Percentiles rank a stretch among this genome's conserved stretches.
Conservation (phyloP, 1,284 basidiomycete genomes). For the Moniliophthora roreri region DNA sequence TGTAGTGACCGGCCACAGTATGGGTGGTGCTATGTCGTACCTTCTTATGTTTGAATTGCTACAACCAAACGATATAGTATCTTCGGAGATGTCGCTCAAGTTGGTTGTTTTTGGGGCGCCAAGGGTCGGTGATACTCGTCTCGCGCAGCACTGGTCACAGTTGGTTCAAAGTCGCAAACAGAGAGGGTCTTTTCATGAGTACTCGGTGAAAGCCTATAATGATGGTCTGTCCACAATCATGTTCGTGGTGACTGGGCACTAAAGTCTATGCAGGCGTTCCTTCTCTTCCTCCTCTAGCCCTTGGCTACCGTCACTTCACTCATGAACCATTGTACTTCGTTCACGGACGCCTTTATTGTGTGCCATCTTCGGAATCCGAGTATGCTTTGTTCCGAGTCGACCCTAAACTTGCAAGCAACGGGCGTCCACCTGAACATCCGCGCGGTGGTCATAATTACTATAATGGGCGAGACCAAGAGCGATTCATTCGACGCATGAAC, state of each 20-base stretch:
- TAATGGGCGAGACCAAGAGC: constrained; percentile 50
- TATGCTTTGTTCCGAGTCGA: constrained; percentile 40
- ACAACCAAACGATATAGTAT: constrained; percentile 24
- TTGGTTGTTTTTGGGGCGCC: constrained; percentile 52
- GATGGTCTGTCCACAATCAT: constrained; percentile 39
- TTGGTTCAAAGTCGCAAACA: constrained; percentile 35
- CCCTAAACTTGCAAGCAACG: constrained; percentile 21
- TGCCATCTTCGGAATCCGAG: constrained; percentile 45
- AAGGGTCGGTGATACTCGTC: constrained; percentile 41
- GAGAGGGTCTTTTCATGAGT: constrained; percentile 39
- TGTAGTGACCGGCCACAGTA: constrained; percentile 49
- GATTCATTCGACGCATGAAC: constrained; percentile 36
- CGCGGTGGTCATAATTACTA: constrained; percentile 63
- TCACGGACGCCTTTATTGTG: constrained; percentile 42
- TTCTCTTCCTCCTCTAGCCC: constrained; percentile 42
- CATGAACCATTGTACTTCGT: constrained; percentile 45
- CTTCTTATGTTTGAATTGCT: constrained; percentile 48
- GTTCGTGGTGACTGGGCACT: background rate
- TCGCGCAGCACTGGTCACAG: constrained; percentile 42
- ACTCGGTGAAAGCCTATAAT: constrained; percentile 52
- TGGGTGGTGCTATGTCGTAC: constrained; percentile 49
- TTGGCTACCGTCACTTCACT: constrained; percentile 55
- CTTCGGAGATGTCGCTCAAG: constrained; percentile 30
- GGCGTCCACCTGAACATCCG: constrained; percentile 29
- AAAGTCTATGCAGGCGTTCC: constrained; percentile 43